Conservation (phyloP, 148 eudicot species). For the Polygonum maritimum region DNA sequence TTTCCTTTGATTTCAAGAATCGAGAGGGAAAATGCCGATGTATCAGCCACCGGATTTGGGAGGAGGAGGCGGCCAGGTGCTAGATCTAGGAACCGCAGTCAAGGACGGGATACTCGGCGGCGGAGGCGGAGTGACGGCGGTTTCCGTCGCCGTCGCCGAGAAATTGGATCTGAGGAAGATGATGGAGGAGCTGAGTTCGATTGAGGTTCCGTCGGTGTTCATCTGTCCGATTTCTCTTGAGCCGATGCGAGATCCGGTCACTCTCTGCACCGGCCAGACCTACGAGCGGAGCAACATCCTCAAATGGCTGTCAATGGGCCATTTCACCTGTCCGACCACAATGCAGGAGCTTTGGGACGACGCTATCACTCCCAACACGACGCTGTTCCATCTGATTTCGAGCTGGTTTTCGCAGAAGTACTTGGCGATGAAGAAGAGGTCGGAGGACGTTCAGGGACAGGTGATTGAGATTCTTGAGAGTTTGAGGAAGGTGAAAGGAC, state of each 20-base stretch:
- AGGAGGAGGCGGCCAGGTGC: slow-evolving; percentile 51
- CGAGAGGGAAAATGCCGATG: slow-evolving; percentile 45
- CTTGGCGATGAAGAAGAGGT: slow-evolving; percentile 63
- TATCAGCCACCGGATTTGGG: slow-evolving; percentile 37
- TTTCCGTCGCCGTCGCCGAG: slow-evolving; percentile 7
- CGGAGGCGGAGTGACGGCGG: slow-evolving; percentile 21
- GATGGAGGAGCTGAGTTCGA: slow-evolving; percentile 50
- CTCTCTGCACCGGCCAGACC: slow-evolving; percentile 87
- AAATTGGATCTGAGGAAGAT: slow-evolving; percentile 76
- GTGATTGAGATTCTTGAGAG: slow-evolving; percentile 56
- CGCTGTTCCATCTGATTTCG: slow-evolving; percentile 52
- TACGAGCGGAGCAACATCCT: slow-evolving; percentile 70
- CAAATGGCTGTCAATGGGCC: slow-evolving; percentile 75
- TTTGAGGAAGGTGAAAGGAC: slow-evolving; percentile 71
- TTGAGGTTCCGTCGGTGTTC: slow-evolving; percentile 64
- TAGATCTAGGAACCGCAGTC: slow-evolving; percentile 76
- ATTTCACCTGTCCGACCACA: slow-evolving; percentile 79
- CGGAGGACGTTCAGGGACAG: slow-evolving; percentile 82
- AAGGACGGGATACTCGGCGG: slow-evolving; percentile 68
- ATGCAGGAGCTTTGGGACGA: slow-evolving; percentile 81
- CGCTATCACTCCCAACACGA: slow-evolving; percentile 66
- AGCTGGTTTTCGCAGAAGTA: slow-evolving; percentile 74
- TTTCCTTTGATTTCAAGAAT: background rate
- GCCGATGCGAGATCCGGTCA: slow-evolving; percentile 91
- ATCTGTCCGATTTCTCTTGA: slow-evolving; percentile 85